Percentiles rank a stretch among this genome's conserved stretches.
phyloP scores from a whole-genome alignment of 139 green algal genomes.

The Chlorella sp. region DNA sequence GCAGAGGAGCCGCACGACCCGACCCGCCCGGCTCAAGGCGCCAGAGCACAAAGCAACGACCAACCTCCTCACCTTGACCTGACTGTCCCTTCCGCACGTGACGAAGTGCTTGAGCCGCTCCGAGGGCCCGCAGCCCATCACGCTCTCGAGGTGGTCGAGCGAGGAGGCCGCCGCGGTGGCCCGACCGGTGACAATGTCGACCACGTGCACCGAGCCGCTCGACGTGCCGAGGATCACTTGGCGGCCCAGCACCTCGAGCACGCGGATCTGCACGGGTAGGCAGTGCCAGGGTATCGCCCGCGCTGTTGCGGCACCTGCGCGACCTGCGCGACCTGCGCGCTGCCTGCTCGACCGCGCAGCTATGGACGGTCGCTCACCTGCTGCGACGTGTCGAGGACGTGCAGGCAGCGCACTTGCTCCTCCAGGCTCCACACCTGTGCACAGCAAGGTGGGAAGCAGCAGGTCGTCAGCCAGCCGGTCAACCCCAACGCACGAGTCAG shows the following conservation, averaged over 20 bases:
- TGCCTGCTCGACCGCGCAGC: too few relatives aligned
- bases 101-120: conserved; percentile 28
- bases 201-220: conserved; percentile 16
- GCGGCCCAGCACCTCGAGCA: conserved; percentile 25
- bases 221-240: conserved; percentile 22
- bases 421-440: conserved; percentile 16
- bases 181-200: conserved; percentile 13
- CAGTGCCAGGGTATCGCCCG: not conserved
- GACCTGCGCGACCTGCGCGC: not conserved
- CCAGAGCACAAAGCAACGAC: not conserved
- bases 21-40: not conserved
- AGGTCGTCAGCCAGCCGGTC: too few relatives aligned
- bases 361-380: not conserved
- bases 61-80: conserved; percentile 29
- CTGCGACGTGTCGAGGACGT: conserved; percentile 14
- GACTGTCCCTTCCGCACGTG: conserved; percentile 17
- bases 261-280: conserved; percentile 9
- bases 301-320: not conserved
- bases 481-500: too few relatives aligned
- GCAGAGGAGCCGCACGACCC: too few relatives aligned
- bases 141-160: conserved; percentile 23
- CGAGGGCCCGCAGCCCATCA: conserved; percentile 16
- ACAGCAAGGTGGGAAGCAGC: too few relatives aligned
- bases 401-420: conserved; percentile 10
- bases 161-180: conserved; percentile 12